These are phyloP conservation scores for Dactylonectria macrodidyma DNA, from an alignment of 2,329 filamentous ascomycete genomes.

Conservation along the genomic window DNA sequence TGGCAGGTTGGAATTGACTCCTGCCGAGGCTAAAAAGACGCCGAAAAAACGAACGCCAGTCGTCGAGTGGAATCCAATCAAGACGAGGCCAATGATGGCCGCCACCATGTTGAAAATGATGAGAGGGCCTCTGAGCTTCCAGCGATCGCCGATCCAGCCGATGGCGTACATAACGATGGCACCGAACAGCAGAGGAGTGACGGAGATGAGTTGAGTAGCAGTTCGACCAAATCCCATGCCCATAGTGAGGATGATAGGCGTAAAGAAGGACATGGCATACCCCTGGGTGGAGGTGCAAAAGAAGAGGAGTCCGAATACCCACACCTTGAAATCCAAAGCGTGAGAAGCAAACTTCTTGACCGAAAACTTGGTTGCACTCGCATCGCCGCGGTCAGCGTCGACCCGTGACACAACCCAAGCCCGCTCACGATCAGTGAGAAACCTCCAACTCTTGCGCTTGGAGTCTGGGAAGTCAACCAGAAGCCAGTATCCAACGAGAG, in stretches of 20 bases:
- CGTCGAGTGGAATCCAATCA: too few relatives aligned
- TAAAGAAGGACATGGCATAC: too few relatives aligned
- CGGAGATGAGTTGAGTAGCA: too few relatives aligned
- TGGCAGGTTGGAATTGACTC: constrained; percentile 82
- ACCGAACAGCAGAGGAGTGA: too few relatives aligned
- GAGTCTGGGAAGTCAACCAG: constrained; percentile 24
- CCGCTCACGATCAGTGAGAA: constrained; percentile 10
- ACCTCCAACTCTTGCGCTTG: constrained; percentile 12
- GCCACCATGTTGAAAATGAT: too few relatives aligned
- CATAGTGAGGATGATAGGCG: too few relatives aligned
- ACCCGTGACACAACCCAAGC: constrained; percentile 10
- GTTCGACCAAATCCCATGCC: too few relatives aligned
- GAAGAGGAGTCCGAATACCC: constrained; percentile 73
- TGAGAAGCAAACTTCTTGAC: constrained; percentile 58
- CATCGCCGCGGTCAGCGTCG: constrained; percentile 21
- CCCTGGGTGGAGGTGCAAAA: constrained; percentile 79
- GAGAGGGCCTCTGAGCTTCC: too few relatives aligned
- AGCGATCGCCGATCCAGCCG: too few relatives aligned
- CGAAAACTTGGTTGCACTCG: constrained; percentile 8
- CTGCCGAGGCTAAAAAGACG: constrained; percentile 46
- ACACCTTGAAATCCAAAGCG: constrained; percentile 70
- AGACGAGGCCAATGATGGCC: too few relatives aligned
- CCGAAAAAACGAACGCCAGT: too few relatives aligned
- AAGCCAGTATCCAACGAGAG: constrained; percentile 10
- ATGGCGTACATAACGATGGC: too few relatives aligned